Percentiles rank a stretch among this genome's conserved stretches.
phyloP scores from a whole-genome alignment of 495 filamentous ascomycete species.

The Xylaria grammica region DNA sequence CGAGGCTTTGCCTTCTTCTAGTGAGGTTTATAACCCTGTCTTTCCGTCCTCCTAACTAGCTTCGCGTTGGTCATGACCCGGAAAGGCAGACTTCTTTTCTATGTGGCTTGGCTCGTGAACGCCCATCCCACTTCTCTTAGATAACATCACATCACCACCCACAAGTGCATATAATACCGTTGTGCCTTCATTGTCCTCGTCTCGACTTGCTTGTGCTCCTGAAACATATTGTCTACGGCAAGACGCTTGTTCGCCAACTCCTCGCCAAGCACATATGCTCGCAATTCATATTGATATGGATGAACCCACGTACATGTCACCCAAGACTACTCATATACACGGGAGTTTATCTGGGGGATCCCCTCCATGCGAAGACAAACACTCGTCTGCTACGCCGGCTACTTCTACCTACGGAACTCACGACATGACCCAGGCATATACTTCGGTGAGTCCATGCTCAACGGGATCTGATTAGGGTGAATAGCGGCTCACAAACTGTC shows the following conservation, averaged over 20 bases:
- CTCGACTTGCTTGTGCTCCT: slow-evolving; percentile 22
- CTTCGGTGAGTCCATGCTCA: slow-evolving; percentile 29
- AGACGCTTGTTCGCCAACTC: slow-evolving; percentile 18
- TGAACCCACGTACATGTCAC: slow-evolving; percentile 28
- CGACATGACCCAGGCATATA: slow-evolving; percentile 34
- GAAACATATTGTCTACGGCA: slow-evolving; percentile 16
- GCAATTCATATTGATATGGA: slow-evolving; percentile 31
- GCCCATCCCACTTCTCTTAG: slow-evolving; percentile 12
- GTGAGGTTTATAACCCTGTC: slow-evolving; percentile 33
- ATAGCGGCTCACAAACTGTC: slow-evolving; percentile 25
- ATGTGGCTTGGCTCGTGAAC: slow-evolving; percentile 20
- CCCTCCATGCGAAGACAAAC: slow-evolving; percentile 28
- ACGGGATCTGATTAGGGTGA: slow-evolving; percentile 4
- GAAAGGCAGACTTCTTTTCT: slow-evolving; percentile 36
- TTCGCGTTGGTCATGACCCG: slow-evolving; percentile 30
- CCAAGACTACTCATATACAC: slow-evolving; percentile 32
- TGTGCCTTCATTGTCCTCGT: slow-evolving; percentile 26
- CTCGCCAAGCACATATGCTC: slow-evolving; percentile 9
- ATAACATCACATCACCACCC: slow-evolving; percentile 14
- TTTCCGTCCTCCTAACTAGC: slow-evolving; percentile 25
- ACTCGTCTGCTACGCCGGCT: slow-evolving; percentile 28
- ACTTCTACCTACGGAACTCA: slow-evolving; percentile 32
- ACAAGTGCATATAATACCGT: slow-evolving; percentile 32
- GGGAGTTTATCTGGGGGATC: slow-evolving; percentile 33
- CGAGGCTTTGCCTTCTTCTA: slow-evolving; percentile 34